Evolutionary conservation across 495 filamentous ascomycete species (phyloP).

Genomic region (Aspergillus homomorphus): DNA sequence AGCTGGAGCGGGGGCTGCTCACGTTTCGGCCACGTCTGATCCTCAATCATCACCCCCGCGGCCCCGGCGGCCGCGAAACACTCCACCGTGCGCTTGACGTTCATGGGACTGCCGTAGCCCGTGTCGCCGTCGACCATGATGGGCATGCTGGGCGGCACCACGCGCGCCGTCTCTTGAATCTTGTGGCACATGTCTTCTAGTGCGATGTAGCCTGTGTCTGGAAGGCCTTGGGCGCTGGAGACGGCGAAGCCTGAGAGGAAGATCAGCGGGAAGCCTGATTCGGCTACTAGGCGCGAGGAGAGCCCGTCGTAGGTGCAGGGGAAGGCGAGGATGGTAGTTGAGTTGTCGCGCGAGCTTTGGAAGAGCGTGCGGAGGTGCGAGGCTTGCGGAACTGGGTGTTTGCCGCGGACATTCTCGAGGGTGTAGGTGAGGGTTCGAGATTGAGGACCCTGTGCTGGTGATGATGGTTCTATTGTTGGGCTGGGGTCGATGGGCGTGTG

Average conservation of each 20-base stretch:
- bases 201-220: conserved; percentile 45
- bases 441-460: neutral
- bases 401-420: conserved; percentile 28
- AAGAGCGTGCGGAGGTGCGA: conserved; percentile 39
- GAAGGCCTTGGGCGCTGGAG: conserved; percentile 32
- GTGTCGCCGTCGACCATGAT: conserved; percentile 44
- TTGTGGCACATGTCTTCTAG: conserved; percentile 44
- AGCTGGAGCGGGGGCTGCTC: too few relatives aligned
- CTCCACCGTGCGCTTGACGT: conserved; percentile 41
- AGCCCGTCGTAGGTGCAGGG: conserved; percentile 41
- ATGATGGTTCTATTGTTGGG: too few relatives aligned
- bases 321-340: conserved; percentile 35
- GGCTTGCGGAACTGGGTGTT: conserved; percentile 31
- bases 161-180: conserved; percentile 35
- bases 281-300: conserved; percentile 37
- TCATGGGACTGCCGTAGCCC: conserved; percentile 43
- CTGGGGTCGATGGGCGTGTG: neutral
- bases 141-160: conserved; percentile 26
- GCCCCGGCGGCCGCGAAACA: conserved; percentile 36
- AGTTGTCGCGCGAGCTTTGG: conserved; percentile 33
- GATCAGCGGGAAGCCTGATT: conserved; percentile 40
- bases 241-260: conserved; percentile 39
- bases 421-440: neutral
- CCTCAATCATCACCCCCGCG: conserved; percentile 43
- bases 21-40: conserved; percentile 43